Base-by-base conservation (phyloP, 1,139 yeast species). In the Candida sp. region DNA sequence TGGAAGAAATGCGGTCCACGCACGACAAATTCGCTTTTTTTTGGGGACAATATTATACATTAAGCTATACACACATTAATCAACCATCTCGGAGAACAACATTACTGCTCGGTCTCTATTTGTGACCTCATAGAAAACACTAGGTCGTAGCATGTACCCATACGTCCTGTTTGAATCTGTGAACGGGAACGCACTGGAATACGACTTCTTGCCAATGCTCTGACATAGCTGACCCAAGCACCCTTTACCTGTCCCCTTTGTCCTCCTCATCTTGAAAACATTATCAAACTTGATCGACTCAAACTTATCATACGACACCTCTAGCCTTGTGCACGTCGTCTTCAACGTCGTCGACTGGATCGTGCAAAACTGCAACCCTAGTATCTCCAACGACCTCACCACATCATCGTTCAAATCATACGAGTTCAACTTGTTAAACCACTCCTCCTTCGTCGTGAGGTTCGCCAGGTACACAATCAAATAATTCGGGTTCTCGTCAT, bases 161-260 rank as follows among this genome's bases (percentile, higher is more conserved):
- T 39, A 48, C 1, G 49, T 50, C n/a, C 34, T 31, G 34, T 49
- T 45, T 23, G 43, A 30, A 32, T 45, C 50, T 17, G 41, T 49
- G 26, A 44, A 47, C 17, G 49, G 48, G 32, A 49, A 49, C 3
- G 50, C 46, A 47, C 43, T 43, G 3, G 46, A 38, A 30, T 47
- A 34, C 3, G 32, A 27, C 12, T 44, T 40, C 17, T 47, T 42
- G 5, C 48, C 38, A 6, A 33, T 38, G 30, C 37, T 32, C 17
- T 44, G 47, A 42, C 53, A 50, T 31, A 50, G 46, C 33, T 50
- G 53, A 32, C 53, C 53, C 22, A 50, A 34, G 35, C 50, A 47
- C 7, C 53, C 53, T n/a, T 41, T 44, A 1, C 46, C 39, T 5
- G 49, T 48, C 4, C 51, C 49, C 30, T 25, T 38, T 11, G 50